Evolutionary conservation across 805 yeast species (phyloP).

Genomic region (Zygotorulaspora florentina): DNA sequence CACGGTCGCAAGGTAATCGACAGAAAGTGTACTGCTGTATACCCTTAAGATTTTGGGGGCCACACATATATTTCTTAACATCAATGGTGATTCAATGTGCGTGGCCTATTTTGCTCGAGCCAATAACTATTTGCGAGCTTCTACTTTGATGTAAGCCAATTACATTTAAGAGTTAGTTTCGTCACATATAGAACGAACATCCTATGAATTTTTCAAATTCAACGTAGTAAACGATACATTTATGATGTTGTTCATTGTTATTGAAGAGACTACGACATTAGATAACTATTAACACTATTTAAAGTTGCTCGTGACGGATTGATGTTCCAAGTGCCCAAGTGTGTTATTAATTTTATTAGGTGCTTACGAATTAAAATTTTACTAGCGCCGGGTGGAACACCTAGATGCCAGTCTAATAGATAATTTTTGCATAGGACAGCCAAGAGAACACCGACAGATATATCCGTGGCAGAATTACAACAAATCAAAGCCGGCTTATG

Average conservation of each 20-base stretch:
- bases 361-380: conserved; percentile 56
- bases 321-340: conserved; percentile 40
- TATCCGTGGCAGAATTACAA: conserved; percentile 63
- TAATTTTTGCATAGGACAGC: conserved; percentile 47
- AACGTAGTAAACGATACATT: no score
- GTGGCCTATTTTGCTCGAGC: no score
- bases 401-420: conserved; percentile 39
- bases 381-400: conserved; percentile 25
- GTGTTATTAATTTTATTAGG: conserved; percentile 45
- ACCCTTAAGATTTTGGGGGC: conserved; percentile 8
- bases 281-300: conserved; percentile 59
- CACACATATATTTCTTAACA: conserved; percentile 9
- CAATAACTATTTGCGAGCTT: no score
- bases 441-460: conserved; percentile 59
- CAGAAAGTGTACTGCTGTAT: conserved; percentile 13
- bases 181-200: no score
- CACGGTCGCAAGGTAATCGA: conserved; percentile 8
- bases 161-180: no score
- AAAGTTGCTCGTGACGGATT: conserved; percentile 78
- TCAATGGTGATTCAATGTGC: conserved; percentile 1
- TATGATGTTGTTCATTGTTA: no score
- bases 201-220: no score
- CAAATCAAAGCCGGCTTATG: conserved; percentile 40
- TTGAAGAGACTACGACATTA: conserved; percentile 40
- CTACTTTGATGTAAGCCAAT: no score